Evolutionary conservation across 345 rosid genomes (phyloP).

Genomic region (Arabis alpina): DNA sequence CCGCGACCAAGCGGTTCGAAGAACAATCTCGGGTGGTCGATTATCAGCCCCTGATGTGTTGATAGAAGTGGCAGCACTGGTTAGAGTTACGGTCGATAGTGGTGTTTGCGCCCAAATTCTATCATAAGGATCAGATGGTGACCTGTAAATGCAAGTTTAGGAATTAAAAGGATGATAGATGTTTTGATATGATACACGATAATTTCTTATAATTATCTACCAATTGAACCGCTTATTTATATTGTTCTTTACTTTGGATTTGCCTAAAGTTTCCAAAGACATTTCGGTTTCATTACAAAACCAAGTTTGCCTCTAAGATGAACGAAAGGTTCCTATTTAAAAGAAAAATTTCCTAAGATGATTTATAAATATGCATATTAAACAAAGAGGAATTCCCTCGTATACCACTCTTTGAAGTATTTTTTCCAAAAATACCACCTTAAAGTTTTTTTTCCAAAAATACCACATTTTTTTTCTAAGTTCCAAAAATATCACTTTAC

Average conservation of each 20-base stretch:
- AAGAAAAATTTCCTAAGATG: background rate
- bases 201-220: no score
- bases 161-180: background rate
- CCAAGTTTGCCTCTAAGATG: no score
- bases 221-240: no score
- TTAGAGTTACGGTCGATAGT: background rate
- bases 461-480: no score
- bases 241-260: no score
- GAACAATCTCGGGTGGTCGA: conserved; percentile 38
- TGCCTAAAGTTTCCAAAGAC: background rate
- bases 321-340: background rate
- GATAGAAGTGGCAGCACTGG: conserved; percentile 25
- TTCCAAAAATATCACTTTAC: no score
- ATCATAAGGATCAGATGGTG: conserved; percentile 33
- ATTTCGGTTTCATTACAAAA: background rate
- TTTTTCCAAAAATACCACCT: no score
- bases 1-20: conserved; percentile 18
- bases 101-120: conserved; percentile 23
- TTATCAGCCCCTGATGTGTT: conserved; percentile 26
- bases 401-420: no score
- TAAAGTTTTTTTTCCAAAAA: no score
- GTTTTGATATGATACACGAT: no score
- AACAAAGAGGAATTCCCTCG: no score
- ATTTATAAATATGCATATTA: background rate
- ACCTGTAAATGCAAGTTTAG: conserved; percentile 12